Base-by-base conservation (phyloP, 352 stramenopile genomes). In the Albugo candida region DNA sequence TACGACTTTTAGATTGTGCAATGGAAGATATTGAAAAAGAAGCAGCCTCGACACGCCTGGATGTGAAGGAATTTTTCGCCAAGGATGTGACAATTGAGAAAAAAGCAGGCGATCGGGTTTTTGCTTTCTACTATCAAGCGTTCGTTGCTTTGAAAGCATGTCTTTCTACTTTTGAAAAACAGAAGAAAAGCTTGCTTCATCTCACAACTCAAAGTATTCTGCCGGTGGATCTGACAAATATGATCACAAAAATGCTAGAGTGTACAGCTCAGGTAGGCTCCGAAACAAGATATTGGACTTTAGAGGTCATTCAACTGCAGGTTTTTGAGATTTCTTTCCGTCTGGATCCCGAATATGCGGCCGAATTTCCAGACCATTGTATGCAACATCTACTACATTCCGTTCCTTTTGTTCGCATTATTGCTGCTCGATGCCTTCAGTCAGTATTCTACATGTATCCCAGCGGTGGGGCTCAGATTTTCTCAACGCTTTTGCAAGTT, bases 371-470 rank as follows among this genome's bases (percentile, higher is more conserved):
- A 13, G 69, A 80, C 38, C 44, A 45, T 10, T 64, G 62, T 5
- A 64, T 83, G 35, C 18, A 52, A 34, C 56, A 59, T 11, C 41
- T 88, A 3, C 56, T 64, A 10, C 77, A 92, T 39, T 44, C 48
- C 2, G 74, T 81, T 36, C 52, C 70, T 11, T 55, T 51, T 20
- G 79, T 92, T 4, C 79, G 78, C 18, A 42, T 67, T 5, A 48
- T 61, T 6, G 63, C 72, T 6, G 59, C 68, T 11, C 54, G 51
- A 38, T 54, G 64, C 13, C 61, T 83, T 36, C 74, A 85, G 47
- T 74, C 75, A 5, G 20, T 88, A 16, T 81, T 79, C 47, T 81
- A 69, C 48, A 92, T 87, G 75, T 88, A 82, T 53, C 70, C 71
- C 14, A 73, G 88, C 45, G 79, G 77, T 14, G 55, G 65, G 10